These are phyloP conservation scores for Phalaenopsis hybrid DNA, from an alignment of 116 monocot species.

Conservation along the genomic window DNA sequence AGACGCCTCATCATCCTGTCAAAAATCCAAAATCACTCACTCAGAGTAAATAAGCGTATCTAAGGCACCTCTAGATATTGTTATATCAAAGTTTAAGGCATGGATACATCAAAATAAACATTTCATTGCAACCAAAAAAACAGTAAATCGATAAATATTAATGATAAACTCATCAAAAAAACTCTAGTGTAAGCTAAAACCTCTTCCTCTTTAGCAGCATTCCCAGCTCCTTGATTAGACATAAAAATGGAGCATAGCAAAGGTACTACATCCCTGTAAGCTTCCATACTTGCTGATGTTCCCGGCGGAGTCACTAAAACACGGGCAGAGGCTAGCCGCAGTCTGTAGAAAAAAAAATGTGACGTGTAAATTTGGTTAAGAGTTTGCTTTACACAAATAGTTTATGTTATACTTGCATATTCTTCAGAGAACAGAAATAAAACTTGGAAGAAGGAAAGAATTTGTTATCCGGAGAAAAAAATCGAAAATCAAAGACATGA, in stretches of 20 bases:
- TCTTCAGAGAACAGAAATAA: no score
- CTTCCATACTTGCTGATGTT: slow-evolving; percentile 24
- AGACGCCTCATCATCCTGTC: slow-evolving; percentile 69
- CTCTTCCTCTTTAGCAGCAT: slow-evolving; percentile 42
- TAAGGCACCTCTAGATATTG: not conserved
- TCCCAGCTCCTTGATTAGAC: slow-evolving; percentile 68
- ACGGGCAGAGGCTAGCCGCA: slow-evolving; percentile 66
- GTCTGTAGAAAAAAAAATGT: slow-evolving; percentile 26
- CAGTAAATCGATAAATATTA: no score
- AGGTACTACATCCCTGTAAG: slow-evolving; percentile 63
- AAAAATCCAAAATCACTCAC: not conserved
- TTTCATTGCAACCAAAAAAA: no score
- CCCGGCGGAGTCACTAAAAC: slow-evolving; percentile 38
- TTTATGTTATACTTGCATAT: no score
- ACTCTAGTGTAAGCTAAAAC: slow-evolving; percentile 16
- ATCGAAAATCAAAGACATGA: no score
- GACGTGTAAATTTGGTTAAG: no score
- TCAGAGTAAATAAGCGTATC: not conserved
- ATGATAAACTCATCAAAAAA: no score
- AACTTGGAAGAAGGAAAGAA: no score
- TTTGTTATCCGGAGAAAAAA: no score
- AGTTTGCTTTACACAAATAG: no score
- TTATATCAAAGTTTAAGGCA: not conserved
- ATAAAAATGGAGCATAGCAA: slow-evolving; percentile 87
- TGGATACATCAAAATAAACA: no score